phyloP scores from a whole-genome alignment of 2,329 filamentous ascomycete genomes.

The Diaporthe eres region DNA sequence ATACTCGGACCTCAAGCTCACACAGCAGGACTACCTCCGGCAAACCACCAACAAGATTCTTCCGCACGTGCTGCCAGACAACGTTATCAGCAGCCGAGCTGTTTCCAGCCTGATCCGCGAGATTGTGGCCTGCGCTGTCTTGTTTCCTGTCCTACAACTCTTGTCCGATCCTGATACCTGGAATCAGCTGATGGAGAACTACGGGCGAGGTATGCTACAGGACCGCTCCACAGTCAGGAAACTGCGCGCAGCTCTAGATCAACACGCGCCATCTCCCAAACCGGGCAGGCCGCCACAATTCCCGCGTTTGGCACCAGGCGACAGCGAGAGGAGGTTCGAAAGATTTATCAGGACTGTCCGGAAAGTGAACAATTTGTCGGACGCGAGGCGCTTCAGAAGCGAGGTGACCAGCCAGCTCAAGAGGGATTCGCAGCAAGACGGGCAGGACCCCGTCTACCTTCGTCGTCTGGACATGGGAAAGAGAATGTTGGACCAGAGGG shows the following conservation, averaged over 20 bases:
- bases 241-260: conserved; percentile 90
- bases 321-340: conserved; percentile 94
- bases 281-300: conserved; percentile 76
- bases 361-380: conserved; percentile 90
- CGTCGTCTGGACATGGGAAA: conserved; percentile 94
- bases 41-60: conserved; percentile 80
- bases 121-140: conserved; percentile 91
- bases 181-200: conserved; percentile 96
- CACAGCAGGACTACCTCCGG: conserved; percentile 91
- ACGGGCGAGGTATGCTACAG: conserved; percentile 87
- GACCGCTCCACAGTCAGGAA: conserved; percentile 96
- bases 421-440: conserved; percentile 82
- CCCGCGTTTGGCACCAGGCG: conserved; percentile 83
- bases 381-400: conserved; percentile 91
- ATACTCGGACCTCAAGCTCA: conserved; percentile 85
- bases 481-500: conserved; percentile 88
- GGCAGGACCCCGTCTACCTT: conserved; percentile 87
- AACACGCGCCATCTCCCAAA: conserved; percentile 90
- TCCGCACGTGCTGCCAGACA: conserved; percentile 80
- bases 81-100: conserved; percentile 82
- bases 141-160: conserved; percentile 84
- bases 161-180: conserved; percentile 95
- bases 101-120: conserved; percentile 88
- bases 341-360: conserved; percentile 92
- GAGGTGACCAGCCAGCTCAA: conserved; percentile 94